These are phyloP conservation scores for Camellia sinensis DNA, from an alignment of 148 eudicot genomes.

Conservation along the genomic window DNA sequence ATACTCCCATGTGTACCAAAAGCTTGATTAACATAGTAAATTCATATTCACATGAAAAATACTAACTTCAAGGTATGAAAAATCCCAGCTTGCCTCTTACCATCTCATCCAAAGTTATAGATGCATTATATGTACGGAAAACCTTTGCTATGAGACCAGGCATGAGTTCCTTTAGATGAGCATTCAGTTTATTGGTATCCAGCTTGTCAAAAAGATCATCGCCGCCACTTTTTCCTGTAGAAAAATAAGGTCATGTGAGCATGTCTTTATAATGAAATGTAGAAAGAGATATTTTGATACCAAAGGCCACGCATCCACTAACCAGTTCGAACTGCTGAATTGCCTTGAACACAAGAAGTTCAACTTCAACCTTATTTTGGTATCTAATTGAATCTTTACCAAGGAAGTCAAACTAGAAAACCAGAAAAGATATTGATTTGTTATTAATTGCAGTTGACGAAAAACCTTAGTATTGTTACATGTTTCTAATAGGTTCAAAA, in stretches of 20 bases:
- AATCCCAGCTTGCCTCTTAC: constrained; percentile 36
- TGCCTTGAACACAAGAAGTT: constrained; percentile 73
- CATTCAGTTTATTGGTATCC: constrained; percentile 90
- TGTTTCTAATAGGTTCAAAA: constrained; percentile 17
- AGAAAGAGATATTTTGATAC: not conserved
- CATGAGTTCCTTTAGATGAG: constrained; percentile 92
- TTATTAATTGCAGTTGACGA: too few species aligned
- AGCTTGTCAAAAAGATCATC: constrained; percentile 93
- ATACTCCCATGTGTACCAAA: not conserved
- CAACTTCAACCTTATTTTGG: constrained; percentile 77
- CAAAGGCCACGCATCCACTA: constrained; percentile 21
- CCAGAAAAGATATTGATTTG: constrained; percentile 7
- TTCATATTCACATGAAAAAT: not conserved
- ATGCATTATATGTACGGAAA: constrained; percentile 98
- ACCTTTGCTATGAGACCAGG: constrained; percentile 99
- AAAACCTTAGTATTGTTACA: too few species aligned
- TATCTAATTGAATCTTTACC: constrained; percentile 99
- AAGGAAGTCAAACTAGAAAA: constrained; percentile 89
- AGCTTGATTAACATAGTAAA: not conserved
- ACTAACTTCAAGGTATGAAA: not conserved
- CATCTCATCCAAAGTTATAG: constrained; percentile 87
- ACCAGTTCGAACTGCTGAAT: constrained; percentile 70
- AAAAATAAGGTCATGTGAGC: constrained; percentile 5
- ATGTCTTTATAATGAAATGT: not conserved
- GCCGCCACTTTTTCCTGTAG: constrained; percentile 67